phyloP scores from a whole-genome alignment of 108 stramenopile genomes.

The Pseudonitzschia multiseries region DNA sequence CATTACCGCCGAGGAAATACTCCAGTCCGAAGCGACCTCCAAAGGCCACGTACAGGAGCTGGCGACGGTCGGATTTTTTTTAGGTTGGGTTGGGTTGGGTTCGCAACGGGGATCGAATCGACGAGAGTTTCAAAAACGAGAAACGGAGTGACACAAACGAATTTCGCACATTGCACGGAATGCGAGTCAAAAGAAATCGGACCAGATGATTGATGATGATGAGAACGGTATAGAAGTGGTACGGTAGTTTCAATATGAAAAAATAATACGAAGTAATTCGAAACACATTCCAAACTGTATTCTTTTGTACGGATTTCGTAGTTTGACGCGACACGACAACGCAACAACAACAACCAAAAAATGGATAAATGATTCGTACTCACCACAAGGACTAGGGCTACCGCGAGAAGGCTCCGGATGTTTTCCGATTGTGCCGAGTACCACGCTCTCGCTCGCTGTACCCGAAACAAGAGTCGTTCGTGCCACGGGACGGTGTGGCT shows the following conservation, averaged over 20 bases:
- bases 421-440: conserved; percentile 62
- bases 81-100: no score
- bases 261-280: no score
- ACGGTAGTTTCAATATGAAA: no score
- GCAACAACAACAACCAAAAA: neutral
- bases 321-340: neutral
- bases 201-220: no score
- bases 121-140: no score
- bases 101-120: no score
- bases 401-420: conserved; percentile 53
- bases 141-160: no score
- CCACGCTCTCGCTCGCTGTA: conserved; percentile 34
- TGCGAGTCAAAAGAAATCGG: no score
- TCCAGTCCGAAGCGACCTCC: conserved; percentile 82
- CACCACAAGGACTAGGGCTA: conserved; percentile 44
- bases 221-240: no score
- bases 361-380: neutral
- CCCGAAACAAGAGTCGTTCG: conserved; percentile 47
- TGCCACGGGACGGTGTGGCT: conserved; percentile 27
- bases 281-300: no score
- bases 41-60: conserved; percentile 63
- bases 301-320: no score
- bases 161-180: no score
- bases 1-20: conserved; percentile 7
- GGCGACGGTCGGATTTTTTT: neutral